Evolutionary conservation across 164 flowering plant genomes (phyloP).

Genomic region (Magnolia officinalis): DNA sequence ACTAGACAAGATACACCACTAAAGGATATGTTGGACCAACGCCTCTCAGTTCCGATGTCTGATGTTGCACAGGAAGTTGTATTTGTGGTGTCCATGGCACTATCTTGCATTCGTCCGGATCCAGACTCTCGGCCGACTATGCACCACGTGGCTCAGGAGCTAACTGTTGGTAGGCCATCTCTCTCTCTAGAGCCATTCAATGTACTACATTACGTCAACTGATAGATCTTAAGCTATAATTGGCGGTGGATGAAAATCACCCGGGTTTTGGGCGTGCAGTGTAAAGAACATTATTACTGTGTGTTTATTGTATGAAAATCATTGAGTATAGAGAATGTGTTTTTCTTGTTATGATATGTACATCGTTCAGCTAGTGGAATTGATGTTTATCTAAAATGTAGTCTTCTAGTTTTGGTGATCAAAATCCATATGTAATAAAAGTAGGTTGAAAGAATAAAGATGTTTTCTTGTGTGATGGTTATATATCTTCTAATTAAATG

Average conservation of each 20-base stretch:
- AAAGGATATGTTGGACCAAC: conserved; percentile 3
- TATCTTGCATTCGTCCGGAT: background rate
- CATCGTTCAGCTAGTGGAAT: too few relatives aligned
- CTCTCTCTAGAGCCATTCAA: background rate
- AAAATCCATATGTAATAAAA: too few relatives aligned
- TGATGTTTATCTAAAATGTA: too few relatives aligned
- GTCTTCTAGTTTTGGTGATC: too few relatives aligned
- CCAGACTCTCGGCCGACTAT: background rate
- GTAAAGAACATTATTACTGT: too few relatives aligned
- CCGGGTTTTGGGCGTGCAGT: too few relatives aligned
- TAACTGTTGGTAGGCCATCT: background rate
- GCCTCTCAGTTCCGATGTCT: background rate
- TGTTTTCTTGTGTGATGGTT: too few relatives aligned
- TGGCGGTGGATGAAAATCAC: background rate
- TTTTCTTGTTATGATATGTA: too few relatives aligned
- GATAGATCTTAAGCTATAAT: background rate
- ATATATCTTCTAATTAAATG: too few relatives aligned
- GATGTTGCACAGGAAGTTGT: background rate
- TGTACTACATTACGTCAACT: background rate
- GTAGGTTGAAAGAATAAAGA: too few relatives aligned
- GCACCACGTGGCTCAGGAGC: background rate
- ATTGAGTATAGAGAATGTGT: too few relatives aligned
- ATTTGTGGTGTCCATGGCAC: background rate
- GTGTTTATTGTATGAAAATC: too few relatives aligned
- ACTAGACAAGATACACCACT: background rate